Evolutionary conservation across 371 early-diverging fungal genomes (phyloP).

Genomic region (Polyrhizophydium stewartii): DNA sequence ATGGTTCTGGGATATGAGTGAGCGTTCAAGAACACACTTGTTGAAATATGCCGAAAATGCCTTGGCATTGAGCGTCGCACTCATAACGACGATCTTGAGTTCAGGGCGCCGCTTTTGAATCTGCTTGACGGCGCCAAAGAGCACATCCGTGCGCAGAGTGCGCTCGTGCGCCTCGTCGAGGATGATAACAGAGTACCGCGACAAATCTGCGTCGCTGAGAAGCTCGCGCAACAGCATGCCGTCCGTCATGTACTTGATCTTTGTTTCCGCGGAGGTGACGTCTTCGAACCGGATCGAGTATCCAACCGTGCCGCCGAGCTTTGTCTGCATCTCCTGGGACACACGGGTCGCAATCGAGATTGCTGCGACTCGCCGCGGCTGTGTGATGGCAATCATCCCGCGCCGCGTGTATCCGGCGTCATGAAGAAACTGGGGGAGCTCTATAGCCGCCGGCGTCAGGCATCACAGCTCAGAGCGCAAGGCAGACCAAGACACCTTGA

Average conservation of each 20-base stretch:
- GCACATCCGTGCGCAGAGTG: conserved; percentile 92
- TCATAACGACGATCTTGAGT: conserved; percentile 94
- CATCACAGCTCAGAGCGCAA: not conserved
- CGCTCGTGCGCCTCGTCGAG: conserved; percentile 99
- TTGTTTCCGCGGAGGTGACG: conserved; percentile 72
- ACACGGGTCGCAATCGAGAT: conserved; percentile 93
- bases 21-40: conserved; percentile 9
- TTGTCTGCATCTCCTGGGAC: conserved; percentile 78
- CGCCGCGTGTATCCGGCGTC: conserved; percentile 63
- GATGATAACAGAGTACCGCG: conserved; percentile 81
- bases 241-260: conserved; percentile 96
- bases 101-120: conserved; percentile 69
- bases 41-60: conserved; percentile 87
- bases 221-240: conserved; percentile 96
- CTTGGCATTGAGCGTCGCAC: conserved; percentile 93
- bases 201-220: conserved; percentile 73
- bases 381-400: conserved; percentile 87
- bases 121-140: conserved; percentile 91
- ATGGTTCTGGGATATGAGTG: not conserved
- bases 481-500: not conserved
- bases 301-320: conserved; percentile 74
- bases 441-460: too few relatives aligned
- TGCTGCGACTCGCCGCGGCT: conserved; percentile 98
- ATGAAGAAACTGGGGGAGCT: conserved; percentile 86
- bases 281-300: conserved; percentile 98